Evolutionary conservation across 768 basidiomycete genomes (phyloP), one percentile per base, ranked within the genome.

Genomic region (Dioszegia aurantiaca): DNA sequence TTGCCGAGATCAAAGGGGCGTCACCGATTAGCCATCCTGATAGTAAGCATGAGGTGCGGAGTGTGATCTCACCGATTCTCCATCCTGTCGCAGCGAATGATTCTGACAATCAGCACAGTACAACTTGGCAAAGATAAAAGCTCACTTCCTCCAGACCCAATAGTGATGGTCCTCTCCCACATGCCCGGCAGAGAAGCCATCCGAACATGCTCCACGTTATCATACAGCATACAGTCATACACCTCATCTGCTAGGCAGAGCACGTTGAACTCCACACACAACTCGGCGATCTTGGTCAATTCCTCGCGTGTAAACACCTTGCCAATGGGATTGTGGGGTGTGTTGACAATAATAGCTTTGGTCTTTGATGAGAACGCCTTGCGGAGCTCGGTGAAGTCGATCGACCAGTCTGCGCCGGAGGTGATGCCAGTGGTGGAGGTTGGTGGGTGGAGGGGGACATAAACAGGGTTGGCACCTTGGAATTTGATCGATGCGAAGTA

Each of bases 161-260:
- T 89, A 6, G 94, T 97, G 41, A 99, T 86, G 0, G 95, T 99
- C 42, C 95, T 85, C 64, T 97, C 89, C 93, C 93, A 98, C 89
- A 98, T 95, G 21, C 91, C 90, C 4, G 92, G 93, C n/a, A 99
- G 82, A 33, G 81, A 89, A 3, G 94, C 93, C 67, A 98, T 87
- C 54, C 94, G 86, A 55, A 92, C 80, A 76, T 99, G 95, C 69
- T 94, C 86, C 69, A 87, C 86, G 33, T 82, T 84, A 66, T 92
- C 89, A 65, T 87, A 95, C 16, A 92, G 84, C 37, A 99, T 85
- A 67, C 87, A 88, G 69, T 99, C 95, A 77, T 99, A 99, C 88
- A 99, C 95, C 84, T 99, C 95, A 77, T 99, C 95, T 1, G 92
- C 79, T 83, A 97, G 87, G 31, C 97, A 86, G 37, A 99, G 79